Evolutionary conservation across 768 basidiomycete species (phyloP).

Genomic region (Flagelloscypha sp.): DNA sequence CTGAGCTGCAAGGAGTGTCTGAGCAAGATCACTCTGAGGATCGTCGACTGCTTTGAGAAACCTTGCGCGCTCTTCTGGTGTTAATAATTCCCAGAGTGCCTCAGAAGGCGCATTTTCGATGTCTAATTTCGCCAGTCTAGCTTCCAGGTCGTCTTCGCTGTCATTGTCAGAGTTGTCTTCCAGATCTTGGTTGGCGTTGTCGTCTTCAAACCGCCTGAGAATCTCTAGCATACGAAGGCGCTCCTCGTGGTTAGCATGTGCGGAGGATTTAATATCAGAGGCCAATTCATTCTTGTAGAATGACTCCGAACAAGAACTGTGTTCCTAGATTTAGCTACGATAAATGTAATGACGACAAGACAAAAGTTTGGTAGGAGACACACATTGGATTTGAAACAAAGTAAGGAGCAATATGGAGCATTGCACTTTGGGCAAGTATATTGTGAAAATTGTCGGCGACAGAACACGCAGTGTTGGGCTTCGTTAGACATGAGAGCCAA

Average conservation of each 20-base stretch:
- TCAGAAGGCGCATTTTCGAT: slow-evolving; percentile 52
- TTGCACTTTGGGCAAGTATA: slow-evolving; percentile 84
- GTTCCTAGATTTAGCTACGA: slow-evolving; percentile 32
- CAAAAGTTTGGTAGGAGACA: slow-evolving; percentile 13
- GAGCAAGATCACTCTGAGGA: slow-evolving; percentile 53
- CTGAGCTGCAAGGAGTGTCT: slow-evolving; percentile 53
- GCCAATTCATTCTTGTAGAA: slow-evolving; percentile 77
- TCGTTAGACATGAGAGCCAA: no score
- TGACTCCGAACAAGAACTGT: slow-evolving; percentile 69
- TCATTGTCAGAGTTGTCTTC: slow-evolving; percentile 20
- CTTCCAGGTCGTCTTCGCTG: slow-evolving; percentile 31
- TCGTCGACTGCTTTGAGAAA: slow-evolving; percentile 55
- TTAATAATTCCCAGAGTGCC: slow-evolving; percentile 54
- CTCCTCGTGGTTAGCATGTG: slow-evolving; percentile 51
- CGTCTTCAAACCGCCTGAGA: slow-evolving; percentile 66
- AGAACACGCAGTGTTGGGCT: no score
- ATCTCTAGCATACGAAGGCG: slow-evolving; percentile 59
- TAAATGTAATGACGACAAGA: neutral
- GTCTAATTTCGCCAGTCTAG: no score
- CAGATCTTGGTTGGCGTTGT: slow-evolving; percentile 30
- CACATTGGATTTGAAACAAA: slow-evolving; percentile 72
- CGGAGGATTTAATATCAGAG: slow-evolving; percentile 45
- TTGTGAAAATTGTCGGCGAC: slow-evolving; percentile 64
- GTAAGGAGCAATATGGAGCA: slow-evolving; percentile 68
- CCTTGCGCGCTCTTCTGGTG: slow-evolving; percentile 46